Evolutionary conservation across 2,329 filamentous ascomycete species (phyloP).

Genomic region (Pyricularia sp.): DNA sequence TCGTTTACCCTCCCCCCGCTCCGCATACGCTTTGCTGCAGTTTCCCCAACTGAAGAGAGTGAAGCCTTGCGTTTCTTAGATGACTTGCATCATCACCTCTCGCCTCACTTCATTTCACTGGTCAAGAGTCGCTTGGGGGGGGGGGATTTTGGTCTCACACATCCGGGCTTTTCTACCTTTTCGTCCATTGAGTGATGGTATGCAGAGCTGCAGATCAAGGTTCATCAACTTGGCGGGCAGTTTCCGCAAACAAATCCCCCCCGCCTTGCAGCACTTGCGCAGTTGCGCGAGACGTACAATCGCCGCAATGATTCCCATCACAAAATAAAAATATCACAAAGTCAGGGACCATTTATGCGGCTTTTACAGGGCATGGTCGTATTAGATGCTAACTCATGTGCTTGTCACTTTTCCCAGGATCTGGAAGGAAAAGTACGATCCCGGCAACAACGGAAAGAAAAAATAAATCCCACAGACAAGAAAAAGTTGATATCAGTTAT

Average conservation of each 20-base stretch:
- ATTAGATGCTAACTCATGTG: neutral
- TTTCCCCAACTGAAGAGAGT: neutral
- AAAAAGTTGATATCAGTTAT: neutral
- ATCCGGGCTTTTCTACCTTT: neutral
- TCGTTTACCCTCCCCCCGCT: neutral
- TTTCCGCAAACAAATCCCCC: neutral
- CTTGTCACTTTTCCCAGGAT: slow-evolving; percentile 51
- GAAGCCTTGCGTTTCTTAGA: neutral
- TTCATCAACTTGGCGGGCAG: neutral
- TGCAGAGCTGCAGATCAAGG: neutral
- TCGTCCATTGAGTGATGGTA: neutral
- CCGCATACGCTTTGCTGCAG: neutral
- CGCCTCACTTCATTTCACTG: neutral
- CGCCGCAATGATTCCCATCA: neutral
- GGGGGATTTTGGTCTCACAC: neutral
- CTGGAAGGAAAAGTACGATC: slow-evolving; percentile 93
- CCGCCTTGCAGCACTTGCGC: neutral
- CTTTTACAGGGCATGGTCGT: neutral
- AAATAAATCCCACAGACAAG: slow-evolving; percentile 6
- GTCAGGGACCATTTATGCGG: neutral
- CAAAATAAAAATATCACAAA: neutral
- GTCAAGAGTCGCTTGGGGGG: neutral
- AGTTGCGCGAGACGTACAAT: neutral
- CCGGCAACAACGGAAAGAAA: slow-evolving; percentile 34
- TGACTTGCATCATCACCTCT: neutral